Percentiles rank a stretch among this genome's conserved stretches.
Evolutionary conservation across 2,329 filamentous ascomycete species (phyloP).

Genomic region (Pezicula neosporulosa): DNA sequence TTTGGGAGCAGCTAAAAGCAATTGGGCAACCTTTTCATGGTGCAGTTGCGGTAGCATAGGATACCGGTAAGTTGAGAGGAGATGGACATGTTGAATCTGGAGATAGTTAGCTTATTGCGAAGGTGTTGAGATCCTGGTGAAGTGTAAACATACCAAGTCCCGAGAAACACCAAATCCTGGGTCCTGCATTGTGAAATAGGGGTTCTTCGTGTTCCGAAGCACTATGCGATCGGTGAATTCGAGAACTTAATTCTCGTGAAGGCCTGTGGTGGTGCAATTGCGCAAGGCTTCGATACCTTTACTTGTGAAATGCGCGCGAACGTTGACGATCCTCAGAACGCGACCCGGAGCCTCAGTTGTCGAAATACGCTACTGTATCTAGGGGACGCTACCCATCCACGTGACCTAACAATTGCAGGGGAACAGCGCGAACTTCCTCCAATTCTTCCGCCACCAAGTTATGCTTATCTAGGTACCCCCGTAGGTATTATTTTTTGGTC

Average conservation of each 20-base stretch:
- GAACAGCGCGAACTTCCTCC: no score
- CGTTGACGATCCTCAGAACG: background rate
- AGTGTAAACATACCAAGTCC: constrained; percentile 34
- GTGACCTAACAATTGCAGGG: background rate
- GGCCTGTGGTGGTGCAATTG: background rate
- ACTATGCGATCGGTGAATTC: background rate
- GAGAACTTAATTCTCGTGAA: background rate
- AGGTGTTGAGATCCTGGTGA: background rate
- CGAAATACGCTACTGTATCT: background rate
- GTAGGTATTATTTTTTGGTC: no score
- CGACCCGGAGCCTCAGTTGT: background rate
- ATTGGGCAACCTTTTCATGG: constrained; percentile 75
- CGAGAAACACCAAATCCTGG: constrained; percentile 43
- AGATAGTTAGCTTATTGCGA: constrained; percentile 2
- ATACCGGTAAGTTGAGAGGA: constrained; percentile 81
- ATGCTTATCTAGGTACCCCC: no score
- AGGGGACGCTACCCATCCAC: background rate
- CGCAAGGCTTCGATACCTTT: background rate
- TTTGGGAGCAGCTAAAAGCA: constrained; percentile 78
- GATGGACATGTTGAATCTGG: constrained; percentile 84
- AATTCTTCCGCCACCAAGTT: no score
- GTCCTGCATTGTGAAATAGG: constrained; percentile 25
- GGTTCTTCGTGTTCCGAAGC: background rate
- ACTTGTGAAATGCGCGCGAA: background rate
- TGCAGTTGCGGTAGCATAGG: constrained; percentile 69